These are phyloP conservation scores for Penicillium sp. DNA, from an alignment of 2,329 filamentous ascomycete species.

Conservation along the genomic window DNA sequence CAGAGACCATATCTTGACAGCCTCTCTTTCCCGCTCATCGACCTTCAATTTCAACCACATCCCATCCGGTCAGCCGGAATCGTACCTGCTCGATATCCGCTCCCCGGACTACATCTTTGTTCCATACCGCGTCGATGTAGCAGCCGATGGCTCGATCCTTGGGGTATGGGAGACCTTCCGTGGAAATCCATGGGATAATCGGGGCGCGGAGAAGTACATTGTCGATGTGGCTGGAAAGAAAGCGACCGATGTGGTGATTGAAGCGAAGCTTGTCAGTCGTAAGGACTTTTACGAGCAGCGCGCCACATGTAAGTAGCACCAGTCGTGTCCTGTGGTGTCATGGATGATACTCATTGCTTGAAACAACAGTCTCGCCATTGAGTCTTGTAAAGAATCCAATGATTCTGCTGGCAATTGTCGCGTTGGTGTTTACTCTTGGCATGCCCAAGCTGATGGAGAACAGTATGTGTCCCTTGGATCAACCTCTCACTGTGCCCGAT, in stretches of 20 bases:
- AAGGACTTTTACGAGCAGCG: constrained; percentile 76
- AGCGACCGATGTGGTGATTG: constrained; percentile 48
- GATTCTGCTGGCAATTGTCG: constrained; percentile 85
- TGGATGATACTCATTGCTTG: neutral
- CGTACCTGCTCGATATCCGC: constrained; percentile 78
- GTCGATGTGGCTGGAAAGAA: constrained; percentile 23
- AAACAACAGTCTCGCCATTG: constrained; percentile 62
- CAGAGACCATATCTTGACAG: constrained; percentile 49
- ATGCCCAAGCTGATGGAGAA: constrained; percentile 96
- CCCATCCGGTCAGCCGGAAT: constrained; percentile 39
- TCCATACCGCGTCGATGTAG: constrained; percentile 68
- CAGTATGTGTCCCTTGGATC: constrained; percentile 55
- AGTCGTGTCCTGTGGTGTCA: neutral
- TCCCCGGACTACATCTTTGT: constrained; percentile 66
- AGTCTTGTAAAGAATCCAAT: constrained; percentile 88
- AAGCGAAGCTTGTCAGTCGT: constrained; percentile 54
- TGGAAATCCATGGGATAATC: constrained; percentile 85
- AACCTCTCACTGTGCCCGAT: neutral
- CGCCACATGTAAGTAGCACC: constrained; percentile 59
- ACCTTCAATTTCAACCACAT: constrained; percentile 72
- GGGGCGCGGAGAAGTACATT: constrained; percentile 52
- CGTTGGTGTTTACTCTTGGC: constrained; percentile 76
- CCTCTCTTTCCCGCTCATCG: constrained; percentile 62
- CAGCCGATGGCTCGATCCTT: constrained; percentile 46
- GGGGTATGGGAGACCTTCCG: constrained; percentile 77